These are phyloP conservation scores for Allantophomopsis cytisporea DNA, from an alignment of 2,329 filamentous ascomycete species.

Conservation along the genomic window DNA sequence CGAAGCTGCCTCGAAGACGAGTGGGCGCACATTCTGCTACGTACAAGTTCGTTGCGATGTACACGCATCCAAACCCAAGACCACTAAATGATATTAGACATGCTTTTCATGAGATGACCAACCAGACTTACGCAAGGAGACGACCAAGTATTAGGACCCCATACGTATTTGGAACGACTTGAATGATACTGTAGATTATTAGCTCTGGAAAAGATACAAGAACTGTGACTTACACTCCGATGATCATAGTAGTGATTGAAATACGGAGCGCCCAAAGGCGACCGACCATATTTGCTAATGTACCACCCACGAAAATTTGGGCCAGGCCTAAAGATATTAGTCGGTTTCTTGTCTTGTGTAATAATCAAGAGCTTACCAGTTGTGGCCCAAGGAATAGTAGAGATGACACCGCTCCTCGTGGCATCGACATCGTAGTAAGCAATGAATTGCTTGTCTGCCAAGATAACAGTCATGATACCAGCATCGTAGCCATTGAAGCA, in stretches of 20 bases:
- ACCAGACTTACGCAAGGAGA: slow-evolving; percentile 19
- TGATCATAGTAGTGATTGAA: slow-evolving; percentile 23
- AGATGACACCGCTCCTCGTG: slow-evolving; percentile 22
- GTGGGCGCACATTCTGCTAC: slow-evolving; percentile 26
- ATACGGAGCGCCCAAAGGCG: slow-evolving; percentile 24
- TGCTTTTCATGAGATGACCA: neutral
- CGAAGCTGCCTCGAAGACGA: slow-evolving; percentile 23
- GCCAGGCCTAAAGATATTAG: slow-evolving; percentile 15
- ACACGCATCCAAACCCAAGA: slow-evolving; percentile 25
- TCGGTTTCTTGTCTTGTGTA: neutral
- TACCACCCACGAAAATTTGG: slow-evolving; percentile 24
- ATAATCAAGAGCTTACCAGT: slow-evolving; percentile 14
- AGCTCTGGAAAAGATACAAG: neutral
- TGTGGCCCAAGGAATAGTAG: slow-evolving; percentile 26
- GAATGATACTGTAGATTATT: slow-evolving; percentile 17
- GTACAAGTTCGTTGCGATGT: slow-evolving; percentile 26
- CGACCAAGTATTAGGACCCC: slow-evolving; percentile 24
- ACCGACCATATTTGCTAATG: slow-evolving; percentile 21
- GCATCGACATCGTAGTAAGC: slow-evolving; percentile 23
- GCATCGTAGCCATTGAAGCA: slow-evolving; percentile 29
- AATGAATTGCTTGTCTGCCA: slow-evolving; percentile 26
- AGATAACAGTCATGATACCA: slow-evolving; percentile 26
- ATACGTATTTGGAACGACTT: slow-evolving; percentile 26
- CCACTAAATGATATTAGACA: slow-evolving; percentile 13
- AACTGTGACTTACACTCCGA: slow-evolving; percentile 18